Evolutionary conservation across 2,329 filamentous ascomycete species (phyloP).

Genomic region (Ophiobolus disseminans): DNA sequence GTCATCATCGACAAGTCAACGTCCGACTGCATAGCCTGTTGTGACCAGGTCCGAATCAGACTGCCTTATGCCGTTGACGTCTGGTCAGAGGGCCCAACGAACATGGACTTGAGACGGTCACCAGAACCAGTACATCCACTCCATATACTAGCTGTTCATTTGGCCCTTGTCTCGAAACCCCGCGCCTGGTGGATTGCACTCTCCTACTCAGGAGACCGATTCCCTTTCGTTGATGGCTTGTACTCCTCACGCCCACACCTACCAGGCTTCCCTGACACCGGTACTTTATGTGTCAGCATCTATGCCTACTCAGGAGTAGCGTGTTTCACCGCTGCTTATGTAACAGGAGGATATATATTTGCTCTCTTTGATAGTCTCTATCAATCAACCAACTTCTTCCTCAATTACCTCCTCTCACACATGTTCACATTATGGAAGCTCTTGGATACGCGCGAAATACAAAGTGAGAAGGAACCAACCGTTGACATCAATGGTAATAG

Average conservation of each 20-base stretch:
- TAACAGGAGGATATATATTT: too few species aligned
- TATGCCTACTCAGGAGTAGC: too few species aligned
- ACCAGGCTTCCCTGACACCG: constrained; percentile 48
- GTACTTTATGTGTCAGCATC: too few species aligned
- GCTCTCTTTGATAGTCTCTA: too few species aligned
- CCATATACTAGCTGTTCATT: constrained; percentile 49
- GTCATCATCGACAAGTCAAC: constrained; percentile 49
- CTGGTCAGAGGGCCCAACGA: constrained; percentile 1
- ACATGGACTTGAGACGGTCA: constrained; percentile 10
- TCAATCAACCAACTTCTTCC: too few species aligned
- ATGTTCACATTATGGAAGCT: constrained; percentile 51
- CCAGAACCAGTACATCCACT: constrained; percentile 44
- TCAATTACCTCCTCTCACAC: too few species aligned
- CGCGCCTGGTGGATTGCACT: constrained; percentile 49
- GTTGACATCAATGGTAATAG: background rate
- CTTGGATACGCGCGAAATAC: constrained; percentile 41
- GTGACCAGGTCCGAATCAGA: constrained; percentile 38
- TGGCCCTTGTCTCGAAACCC: constrained; percentile 48
- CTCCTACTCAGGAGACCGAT: constrained; percentile 50
- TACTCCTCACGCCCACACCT: constrained; percentile 21
- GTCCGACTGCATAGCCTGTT: constrained; percentile 48
- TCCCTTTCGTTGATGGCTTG: constrained; percentile 39
- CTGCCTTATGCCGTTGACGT: constrained; percentile 40
- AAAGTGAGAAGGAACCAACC: constrained; percentile 27
- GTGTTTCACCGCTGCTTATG: too few species aligned